These are phyloP conservation scores for Cicer chorassanicum DNA, from an alignment of 306 rosid genomes.

Conservation along the genomic window DNA sequence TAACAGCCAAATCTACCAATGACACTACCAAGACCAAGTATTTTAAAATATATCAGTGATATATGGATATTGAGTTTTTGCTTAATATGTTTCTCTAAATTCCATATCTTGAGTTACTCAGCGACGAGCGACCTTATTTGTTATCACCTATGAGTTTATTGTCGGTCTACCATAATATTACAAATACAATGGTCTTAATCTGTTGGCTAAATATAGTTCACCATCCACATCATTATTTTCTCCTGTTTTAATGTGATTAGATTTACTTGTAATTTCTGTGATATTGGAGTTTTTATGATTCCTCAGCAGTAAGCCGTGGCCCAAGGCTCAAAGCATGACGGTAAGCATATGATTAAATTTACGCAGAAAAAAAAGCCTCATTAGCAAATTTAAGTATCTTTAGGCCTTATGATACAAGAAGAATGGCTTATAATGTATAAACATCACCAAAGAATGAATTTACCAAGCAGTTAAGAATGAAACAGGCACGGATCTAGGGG, in stretches of 20 bases:
- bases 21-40: not conserved
- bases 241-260: not conserved
- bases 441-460: not conserved
- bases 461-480: not conserved
- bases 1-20: constrained; percentile 3
- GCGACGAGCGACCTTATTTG: no score
- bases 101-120: no score
- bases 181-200: not conserved
- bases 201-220: not conserved
- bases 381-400: no score
- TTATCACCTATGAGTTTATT: no score
- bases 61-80: no score
- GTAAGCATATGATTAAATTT: not conserved
- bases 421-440: not conserved
- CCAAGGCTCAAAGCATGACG: not conserved
- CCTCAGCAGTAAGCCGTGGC: not conserved
- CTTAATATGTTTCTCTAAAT: no score
- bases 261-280: constrained; percentile 9
- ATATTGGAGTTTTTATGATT: constrained; percentile 1
- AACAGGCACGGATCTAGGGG: no score
- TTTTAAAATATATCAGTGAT: constrained; percentile 50
- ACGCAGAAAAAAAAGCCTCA: not conserved
- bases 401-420: not conserved
- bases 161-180: no score
- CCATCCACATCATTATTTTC: not conserved